phyloP scores from a whole-genome alignment of 495 filamentous ascomycete species.

The Hypoxylon perforatum region DNA sequence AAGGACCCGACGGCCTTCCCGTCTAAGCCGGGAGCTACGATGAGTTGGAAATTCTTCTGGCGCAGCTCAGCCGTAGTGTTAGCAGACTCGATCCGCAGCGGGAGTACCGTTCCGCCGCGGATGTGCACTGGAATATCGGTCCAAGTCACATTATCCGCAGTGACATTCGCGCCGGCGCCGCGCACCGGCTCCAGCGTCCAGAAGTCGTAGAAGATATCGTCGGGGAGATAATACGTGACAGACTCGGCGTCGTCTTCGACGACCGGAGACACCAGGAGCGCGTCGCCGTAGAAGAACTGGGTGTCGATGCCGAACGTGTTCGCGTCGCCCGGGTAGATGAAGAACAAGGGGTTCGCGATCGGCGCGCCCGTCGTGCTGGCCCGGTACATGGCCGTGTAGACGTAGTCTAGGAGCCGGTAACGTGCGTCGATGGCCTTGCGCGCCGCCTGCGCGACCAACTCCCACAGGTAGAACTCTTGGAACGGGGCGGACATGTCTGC shows the following conservation, averaged over 20 bases:
- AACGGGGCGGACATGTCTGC: constrained; percentile 45
- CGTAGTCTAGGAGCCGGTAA: constrained; percentile 75
- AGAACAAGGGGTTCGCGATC: constrained; percentile 74
- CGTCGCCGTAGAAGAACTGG: constrained; percentile 80
- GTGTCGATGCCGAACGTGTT: constrained; percentile 69
- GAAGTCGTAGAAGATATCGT: constrained; percentile 83
- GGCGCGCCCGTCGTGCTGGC: constrained; percentile 72
- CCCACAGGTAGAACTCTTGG: constrained; percentile 85
- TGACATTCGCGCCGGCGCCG: constrained; percentile 63
- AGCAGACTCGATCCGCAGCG: constrained; percentile 68
- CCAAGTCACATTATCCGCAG: constrained; percentile 62
- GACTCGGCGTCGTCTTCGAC: constrained; percentile 68
- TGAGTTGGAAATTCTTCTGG: constrained; percentile 71
- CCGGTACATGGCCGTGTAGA: constrained; percentile 73
- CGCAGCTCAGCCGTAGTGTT: constrained; percentile 77
- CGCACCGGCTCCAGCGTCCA: constrained; percentile 67
- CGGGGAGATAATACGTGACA: constrained; percentile 78
- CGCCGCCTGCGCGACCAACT: constrained; percentile 71
- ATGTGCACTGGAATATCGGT: constrained; percentile 81
- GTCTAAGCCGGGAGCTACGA: constrained; percentile 69
- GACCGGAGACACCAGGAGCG: constrained; percentile 77
- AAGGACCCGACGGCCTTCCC: constrained; percentile 55
- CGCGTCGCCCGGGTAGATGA: constrained; percentile 72
- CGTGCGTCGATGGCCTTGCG: constrained; percentile 75
- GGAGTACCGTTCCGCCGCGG: constrained; percentile 75